Evolutionary conservation across 1,139 yeast species (phyloP).

Genomic region (Suhomyces bribrorum): DNA sequence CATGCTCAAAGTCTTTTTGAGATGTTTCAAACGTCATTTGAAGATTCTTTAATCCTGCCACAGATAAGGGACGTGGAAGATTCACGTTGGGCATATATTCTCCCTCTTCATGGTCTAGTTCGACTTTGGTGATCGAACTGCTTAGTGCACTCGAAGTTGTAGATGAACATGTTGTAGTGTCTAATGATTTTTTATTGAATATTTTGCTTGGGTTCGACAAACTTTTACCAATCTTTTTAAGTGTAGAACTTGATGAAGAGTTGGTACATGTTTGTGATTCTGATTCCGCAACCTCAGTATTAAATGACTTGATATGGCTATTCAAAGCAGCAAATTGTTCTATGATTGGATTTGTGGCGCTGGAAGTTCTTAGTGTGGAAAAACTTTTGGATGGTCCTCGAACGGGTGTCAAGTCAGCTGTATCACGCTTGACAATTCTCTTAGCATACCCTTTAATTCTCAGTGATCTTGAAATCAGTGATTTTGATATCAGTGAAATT

Average conservation of each 20-base stretch:
- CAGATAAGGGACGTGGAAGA: conserved; percentile 35
- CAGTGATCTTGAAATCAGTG: conserved; percentile 13
- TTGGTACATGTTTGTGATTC: neutral
- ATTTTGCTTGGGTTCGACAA: conserved; percentile 22
- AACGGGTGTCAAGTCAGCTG: conserved; percentile 1
- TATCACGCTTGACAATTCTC: conserved; percentile 12
- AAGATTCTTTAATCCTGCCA: conserved; percentile 31
- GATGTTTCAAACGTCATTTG: conserved; percentile 39
- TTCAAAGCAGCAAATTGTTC: conserved; percentile 15
- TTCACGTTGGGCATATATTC: conserved; percentile 18
- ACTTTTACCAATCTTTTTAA: conserved; percentile 22
- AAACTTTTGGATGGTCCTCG: conserved; percentile 13
- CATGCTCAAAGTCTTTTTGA: conserved; percentile 25
- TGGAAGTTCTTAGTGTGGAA: conserved; percentile 19
- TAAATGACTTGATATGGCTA: conserved; percentile 7
- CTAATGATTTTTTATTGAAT: conserved; percentile 14
- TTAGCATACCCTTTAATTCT: conserved; percentile 17
- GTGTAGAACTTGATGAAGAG: conserved; percentile 12
- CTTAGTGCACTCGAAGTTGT: neutral
- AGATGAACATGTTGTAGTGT: conserved; percentile 1
- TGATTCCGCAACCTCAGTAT: conserved; percentile 1
- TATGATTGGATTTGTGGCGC: conserved; percentile 13
- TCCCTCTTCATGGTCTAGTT: conserved; percentile 6
- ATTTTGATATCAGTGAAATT: conserved; percentile 10
- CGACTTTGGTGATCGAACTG: conserved; percentile 1